Evolutionary conservation across 2,329 filamentous ascomycete genomes (phyloP), one percentile per base, ranked within the genome.

Genomic region (Fusarium coffeatum): DNA sequence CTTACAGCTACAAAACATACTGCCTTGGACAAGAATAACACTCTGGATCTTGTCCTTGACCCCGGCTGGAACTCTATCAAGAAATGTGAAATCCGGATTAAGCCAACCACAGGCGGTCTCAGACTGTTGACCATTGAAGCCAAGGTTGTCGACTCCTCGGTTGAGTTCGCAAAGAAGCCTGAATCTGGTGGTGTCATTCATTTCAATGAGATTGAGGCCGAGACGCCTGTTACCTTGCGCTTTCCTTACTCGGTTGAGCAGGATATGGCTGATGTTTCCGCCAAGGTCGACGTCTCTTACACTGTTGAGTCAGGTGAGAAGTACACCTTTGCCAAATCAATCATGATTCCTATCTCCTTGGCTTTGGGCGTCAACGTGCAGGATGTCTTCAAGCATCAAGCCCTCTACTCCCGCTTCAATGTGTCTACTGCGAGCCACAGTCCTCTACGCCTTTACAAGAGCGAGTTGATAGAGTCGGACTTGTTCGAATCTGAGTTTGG

Each of bases 301-400:
- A 86, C 86, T 4, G 94, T 92, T 0, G 83, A 88, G 1, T 81
- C 87, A 4, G 92, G 90, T 5, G 84, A 82, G 10, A 71, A 74
- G 12, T 81, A 76, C 55, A 73, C 68, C 50, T 74, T 81, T 51
- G 78, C 79, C 41, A 82, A 81, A 50, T 73, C 75, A 5, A 92
- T 93, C 69, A 87, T 85, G 6, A 85, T 97, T 22, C 87, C 90
- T 5, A 91, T 96, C 3, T 87, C 92, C 2, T 84, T 99, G 7
- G 93, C 93, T 0, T 85, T 99, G 6, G 94, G 95, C 5, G 96
- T 99, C 67, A 98, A 98, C 71, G 96, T 99, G 8, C 94, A 98
- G 75, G 96, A 99, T 73, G 89, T 97, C 28, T 98, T 98, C 83
- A 97, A 97, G 77, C 89, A 93, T 68, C 83, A 89, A 10, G 86